Conservation (phyloP, 1,284 basidiomycete species). For the Pseudozyma pruni region DNA sequence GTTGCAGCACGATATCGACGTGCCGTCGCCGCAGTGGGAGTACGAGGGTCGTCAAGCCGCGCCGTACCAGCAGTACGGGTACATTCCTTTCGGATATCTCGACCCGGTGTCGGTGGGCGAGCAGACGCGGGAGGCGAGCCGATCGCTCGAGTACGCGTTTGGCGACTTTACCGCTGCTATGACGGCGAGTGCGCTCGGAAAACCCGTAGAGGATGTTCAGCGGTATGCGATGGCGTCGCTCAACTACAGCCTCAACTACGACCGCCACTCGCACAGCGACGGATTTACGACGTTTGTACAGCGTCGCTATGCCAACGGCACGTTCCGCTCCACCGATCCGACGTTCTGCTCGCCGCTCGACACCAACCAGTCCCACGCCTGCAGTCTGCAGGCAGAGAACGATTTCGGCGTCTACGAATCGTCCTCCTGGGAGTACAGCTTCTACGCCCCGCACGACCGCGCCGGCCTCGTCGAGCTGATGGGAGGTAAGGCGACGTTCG, state of each 20-base stretch:
- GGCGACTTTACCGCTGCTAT: conserved; percentile 71
- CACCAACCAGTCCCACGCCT: conserved; percentile 36
- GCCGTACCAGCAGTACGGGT: conserved; percentile 51
- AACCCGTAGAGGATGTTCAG: conserved; percentile 24
- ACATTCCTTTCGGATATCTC: conserved; percentile 54
- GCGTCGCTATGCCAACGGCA: conserved; percentile 50
- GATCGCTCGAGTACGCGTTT: conserved; percentile 67
- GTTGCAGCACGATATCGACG: conserved; percentile 64
- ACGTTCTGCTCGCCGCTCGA: conserved; percentile 56
- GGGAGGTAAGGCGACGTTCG: conserved; percentile 44
- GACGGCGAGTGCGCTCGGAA: conserved; percentile 43
- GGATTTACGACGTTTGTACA: conserved; percentile 57
- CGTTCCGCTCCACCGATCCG: conserved; percentile 48
- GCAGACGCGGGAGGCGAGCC: conserved; percentile 54
- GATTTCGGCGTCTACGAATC: conserved; percentile 55
- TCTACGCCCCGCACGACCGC: conserved; percentile 58
- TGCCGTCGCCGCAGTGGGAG: conserved; percentile 66
- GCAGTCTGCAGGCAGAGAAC: conserved; percentile 56
- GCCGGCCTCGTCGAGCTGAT: conserved; percentile 55
- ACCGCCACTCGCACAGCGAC: conserved; percentile 27
- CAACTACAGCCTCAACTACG: conserved; percentile 59
- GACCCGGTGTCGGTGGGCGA: conserved; percentile 53
- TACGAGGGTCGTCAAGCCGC: conserved; percentile 53
- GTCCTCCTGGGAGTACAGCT: conserved; percentile 56
- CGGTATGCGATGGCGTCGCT: conserved; percentile 35